Conservation (phyloP, 139 green algal species). For the Chlamydomonas sphaeroides region DNA sequence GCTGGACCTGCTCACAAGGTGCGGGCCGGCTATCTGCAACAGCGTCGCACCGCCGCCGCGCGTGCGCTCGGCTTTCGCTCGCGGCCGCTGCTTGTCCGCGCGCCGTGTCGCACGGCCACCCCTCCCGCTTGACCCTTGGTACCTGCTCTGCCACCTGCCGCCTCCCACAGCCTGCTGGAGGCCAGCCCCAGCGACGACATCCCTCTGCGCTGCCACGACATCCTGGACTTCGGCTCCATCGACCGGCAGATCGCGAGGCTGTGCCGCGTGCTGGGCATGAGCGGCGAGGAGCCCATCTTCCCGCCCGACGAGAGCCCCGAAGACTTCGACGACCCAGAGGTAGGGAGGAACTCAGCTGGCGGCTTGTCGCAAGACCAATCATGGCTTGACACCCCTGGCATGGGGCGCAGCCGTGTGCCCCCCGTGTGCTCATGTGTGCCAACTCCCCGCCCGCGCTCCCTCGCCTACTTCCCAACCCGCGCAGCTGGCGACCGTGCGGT, state of each 20-base stretch:
- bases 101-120: too few species aligned
- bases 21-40: neutral
- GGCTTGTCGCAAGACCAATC: too few species aligned
- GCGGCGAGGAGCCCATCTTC: neutral
- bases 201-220: slow-evolving; percentile 29
- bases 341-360: too few species aligned
- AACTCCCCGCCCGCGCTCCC: neutral
- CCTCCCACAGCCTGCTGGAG: slow-evolving; percentile 45
- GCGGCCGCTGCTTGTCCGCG: too few species aligned
- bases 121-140: too few species aligned
- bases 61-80: too few species aligned
- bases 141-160: too few species aligned
- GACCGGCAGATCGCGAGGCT: slow-evolving; percentile 32
- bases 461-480: neutral
- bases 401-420: too few species aligned
- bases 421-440: too few species aligned
- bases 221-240: slow-evolving; percentile 42
- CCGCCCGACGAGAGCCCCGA: neutral
- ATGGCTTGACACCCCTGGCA: too few species aligned
- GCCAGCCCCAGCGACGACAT: slow-evolving; percentile 6
- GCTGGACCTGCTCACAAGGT: slow-evolving; percentile 24
- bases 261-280: slow-evolving; percentile 29
- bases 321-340: too few species aligned
- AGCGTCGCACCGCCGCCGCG: too few species aligned
- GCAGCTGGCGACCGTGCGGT: neutral